These are phyloP conservation scores for Blastobotrys buckinghamii DNA, from an alignment of 1,139 yeast genomes.

Conservation along the genomic window DNA sequence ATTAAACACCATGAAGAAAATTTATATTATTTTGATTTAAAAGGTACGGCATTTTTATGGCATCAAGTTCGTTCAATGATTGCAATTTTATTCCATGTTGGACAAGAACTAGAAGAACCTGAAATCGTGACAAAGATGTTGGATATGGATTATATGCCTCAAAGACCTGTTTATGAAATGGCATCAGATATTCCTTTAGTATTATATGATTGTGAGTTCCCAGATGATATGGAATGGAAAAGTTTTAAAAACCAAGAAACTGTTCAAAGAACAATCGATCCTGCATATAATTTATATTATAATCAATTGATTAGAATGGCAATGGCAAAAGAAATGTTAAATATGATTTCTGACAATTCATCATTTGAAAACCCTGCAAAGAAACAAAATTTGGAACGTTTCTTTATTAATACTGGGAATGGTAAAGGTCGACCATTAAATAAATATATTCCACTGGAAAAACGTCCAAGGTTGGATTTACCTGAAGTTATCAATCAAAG, in stretches of 20 bases:
- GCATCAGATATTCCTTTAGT: conserved; percentile 90
- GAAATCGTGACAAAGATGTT: conserved; percentile 52
- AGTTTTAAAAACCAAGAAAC: conserved; percentile 20
- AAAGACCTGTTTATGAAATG: conserved; percentile 80
- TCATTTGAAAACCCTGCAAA: conserved; percentile 27
- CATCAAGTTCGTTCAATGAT: conserved; percentile 97
- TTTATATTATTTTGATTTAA: conserved; percentile 64
- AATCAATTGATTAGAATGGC: conserved; percentile 34
- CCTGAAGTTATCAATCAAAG: conserved; percentile 64
- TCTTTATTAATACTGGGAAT: conserved; percentile 26
- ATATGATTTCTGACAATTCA: conserved; percentile 24
- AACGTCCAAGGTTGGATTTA: conserved; percentile 55
- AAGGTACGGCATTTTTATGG: conserved; percentile 93
- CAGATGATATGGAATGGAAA: conserved; percentile 59
- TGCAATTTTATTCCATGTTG: conserved; percentile 72
- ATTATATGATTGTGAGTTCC: conserved; percentile 78
- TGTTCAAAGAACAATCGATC: conserved; percentile 19
- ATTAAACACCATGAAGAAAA: conserved; percentile 23
- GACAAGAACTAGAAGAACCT: conserved; percentile 67
- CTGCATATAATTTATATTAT: conserved; percentile 29
- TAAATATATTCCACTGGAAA: conserved; percentile 51
- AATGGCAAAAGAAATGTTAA: conserved; percentile 29
- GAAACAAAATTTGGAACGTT: conserved; percentile 16
- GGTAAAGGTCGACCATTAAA: conserved; percentile 36
- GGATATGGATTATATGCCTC: conserved; percentile 52